Percentiles rank a stretch among this genome's conserved stretches.
phyloP scores from a whole-genome alignment of 768 basidiomycete species.

The Chlorophyllum brunneum region DNA sequence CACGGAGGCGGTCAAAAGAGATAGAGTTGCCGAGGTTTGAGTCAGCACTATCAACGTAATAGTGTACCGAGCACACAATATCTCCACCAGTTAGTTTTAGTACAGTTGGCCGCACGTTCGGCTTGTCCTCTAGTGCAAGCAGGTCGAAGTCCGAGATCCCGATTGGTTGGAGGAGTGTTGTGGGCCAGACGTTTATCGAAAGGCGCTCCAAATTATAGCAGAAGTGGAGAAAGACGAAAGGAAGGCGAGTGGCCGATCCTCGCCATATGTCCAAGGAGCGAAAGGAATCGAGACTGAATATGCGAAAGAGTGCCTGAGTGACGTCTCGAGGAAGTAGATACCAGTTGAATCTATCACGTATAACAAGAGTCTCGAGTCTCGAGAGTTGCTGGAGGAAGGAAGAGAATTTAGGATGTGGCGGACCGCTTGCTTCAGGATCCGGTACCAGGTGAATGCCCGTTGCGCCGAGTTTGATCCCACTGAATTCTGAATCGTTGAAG shows the following conservation, averaged over 20 bases:
- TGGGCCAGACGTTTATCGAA: neutral
- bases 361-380: neutral
- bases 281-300: neutral
- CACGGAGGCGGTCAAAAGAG: neutral
- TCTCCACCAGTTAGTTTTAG: neutral
- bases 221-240: conserved; percentile 6
- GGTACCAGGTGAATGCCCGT: conserved; percentile 3
- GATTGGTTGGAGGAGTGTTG: neutral
- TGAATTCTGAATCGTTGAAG: neutral
- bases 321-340: neutral
- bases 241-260: neutral
- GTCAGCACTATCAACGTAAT: neutral
- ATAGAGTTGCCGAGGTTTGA: neutral
- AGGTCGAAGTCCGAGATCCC: neutral
- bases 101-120: neutral
- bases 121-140: neutral
- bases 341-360: neutral
- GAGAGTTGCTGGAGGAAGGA: conserved; percentile 2
- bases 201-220: neutral
- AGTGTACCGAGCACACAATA: neutral
- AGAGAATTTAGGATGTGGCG: conserved; percentile 2
- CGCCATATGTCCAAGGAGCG: conserved; percentile 1
- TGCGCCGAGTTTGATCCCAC: neutral
- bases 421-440: neutral
- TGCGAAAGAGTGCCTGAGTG: neutral